Evolutionary conservation across 108 stramenopile genomes (phyloP), one percentile per base, ranked within the genome.

Genomic region (Cyclotella choctawhatcheeana): DNA sequence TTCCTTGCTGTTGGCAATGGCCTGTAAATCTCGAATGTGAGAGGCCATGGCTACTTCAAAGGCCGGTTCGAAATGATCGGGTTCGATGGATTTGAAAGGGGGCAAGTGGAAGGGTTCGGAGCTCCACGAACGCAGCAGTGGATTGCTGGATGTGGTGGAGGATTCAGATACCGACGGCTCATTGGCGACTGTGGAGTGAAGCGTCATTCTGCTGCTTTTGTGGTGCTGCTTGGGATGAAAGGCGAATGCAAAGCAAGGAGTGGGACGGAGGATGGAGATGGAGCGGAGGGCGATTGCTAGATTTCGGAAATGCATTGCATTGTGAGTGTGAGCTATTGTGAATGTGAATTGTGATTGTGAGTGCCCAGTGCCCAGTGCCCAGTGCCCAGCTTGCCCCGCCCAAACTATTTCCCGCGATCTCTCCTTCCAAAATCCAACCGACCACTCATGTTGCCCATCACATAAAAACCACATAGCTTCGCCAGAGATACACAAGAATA

Each of bases 31-130:
- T 22, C 67, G 35, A 10, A 90, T 31, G 48, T 90, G 85, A 12
- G 60, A 58, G 22, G 70, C 61, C 86, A 87, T 90, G 33, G 71
- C 89, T 3, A 60, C 64, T n/a, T 79, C 74, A 16, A 87, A 69
- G 1, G 89, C 89, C 1, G 82, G 77, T 61, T 64, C n/a, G 71
- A 77, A 90, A 40, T 90, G 85, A 2, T 71, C 13, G 0, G 81
- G 58, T 40, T 76, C 32, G 48, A 90, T 86, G 48, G 75, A 37
- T 14, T 58, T 71, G 69, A 90, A 87, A 7, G 89, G 89, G 43
- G 89, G 86, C 12, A 90, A 58, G 21, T 69, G 44, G 56, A 90
- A 87, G 3, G 89, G 86, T 66, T 90, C 83, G 14, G 69, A 40
- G 25, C 76, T 54, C 89, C 89, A 90, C 6, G 75, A 60, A 31